Evolutionary conservation across 352 stramenopile genomes (phyloP), one percentile per base, ranked within the genome.

Genomic region (Blastocystis sp.): DNA sequence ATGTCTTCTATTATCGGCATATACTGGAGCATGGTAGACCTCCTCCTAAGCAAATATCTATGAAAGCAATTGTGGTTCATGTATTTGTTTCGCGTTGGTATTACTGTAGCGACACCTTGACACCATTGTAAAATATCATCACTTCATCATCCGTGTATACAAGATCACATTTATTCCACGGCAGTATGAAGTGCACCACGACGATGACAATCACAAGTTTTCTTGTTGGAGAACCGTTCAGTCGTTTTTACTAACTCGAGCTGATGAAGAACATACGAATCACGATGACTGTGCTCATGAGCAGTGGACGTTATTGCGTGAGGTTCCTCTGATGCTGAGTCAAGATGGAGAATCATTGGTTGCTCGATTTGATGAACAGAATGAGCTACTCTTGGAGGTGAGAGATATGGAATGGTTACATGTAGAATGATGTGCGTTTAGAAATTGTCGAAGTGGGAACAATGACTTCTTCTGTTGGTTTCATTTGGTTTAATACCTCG

Each of bases 1-100:
- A 84, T 45, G 73, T 84, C 23, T 84, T 84, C 29, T 84, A 84
- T 37, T 84, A 84, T 45, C 26, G 41, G 39, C 62, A 68, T 34
- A 26, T 68, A 2, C 34, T 66, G 23, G 62, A 59, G 6, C 45
- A 84, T 43, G 37, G 64, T 39, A 8, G 37, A 20, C 7, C 29
- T 9, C n/a, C 26, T 3, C 26, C 3, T 11, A 3, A 3, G 5
- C 20, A 26, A 20, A 50, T 84, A 11, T 53, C 59, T 45, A 15
- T 84, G 18, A 68, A 63, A 37, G 4, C 43, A 18, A 23, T 84
- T 18, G 73, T n/a, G 11, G 50, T 59, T 13, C 50, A 59, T n/a
- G 50, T 59, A n/a, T n/a, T 13, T 59, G 50, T n/a, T n/a, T 13
- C 1, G 50, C 11, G 11, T 13, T 0, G 0, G 20, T n/a, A 59